A percentile compares a stretch with the other conserved stretches of the same genome.
Evolutionary conservation across 345 rosid species (phyloP).

Genomic region (Anacardium occidentale): DNA sequence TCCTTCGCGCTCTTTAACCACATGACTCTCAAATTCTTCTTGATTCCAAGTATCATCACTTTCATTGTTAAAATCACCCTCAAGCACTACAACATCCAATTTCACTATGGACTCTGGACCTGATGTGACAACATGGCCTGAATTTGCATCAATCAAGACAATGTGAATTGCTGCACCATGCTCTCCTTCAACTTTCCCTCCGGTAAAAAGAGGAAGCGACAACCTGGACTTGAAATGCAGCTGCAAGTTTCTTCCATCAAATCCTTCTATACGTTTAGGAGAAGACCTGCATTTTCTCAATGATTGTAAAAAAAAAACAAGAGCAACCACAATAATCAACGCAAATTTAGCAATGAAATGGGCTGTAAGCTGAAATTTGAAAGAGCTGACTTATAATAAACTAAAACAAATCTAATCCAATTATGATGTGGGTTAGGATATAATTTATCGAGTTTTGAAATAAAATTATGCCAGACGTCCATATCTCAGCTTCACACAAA

Average conservation of each 20-base stretch:
- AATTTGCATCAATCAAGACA: constrained; percentile 59
- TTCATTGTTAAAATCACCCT: constrained; percentile 92
- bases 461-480: neutral
- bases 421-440: neutral
- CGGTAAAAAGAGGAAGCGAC: constrained; percentile 91
- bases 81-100: constrained; percentile 87
- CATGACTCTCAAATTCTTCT: constrained; percentile 83
- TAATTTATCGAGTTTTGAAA: neutral
- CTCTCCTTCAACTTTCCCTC: constrained; percentile 97
- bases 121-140: constrained; percentile 64
- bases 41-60: constrained; percentile 73
- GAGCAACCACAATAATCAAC: constrained; percentile 1
- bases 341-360: neutral
- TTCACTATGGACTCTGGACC: constrained; percentile 76
- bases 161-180: constrained; percentile 87
- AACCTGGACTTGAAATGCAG: constrained; percentile 77
- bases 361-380: neutral
- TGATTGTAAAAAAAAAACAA: constrained; percentile 5
- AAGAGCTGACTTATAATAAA: neutral
- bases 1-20: constrained; percentile 95
- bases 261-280: constrained; percentile 75
- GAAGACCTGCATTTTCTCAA: constrained; percentile 54
- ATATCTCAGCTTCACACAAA: neutral
- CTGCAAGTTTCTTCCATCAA: constrained; percentile 78
- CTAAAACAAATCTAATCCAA: neutral